These are phyloP conservation scores for Beauveria pseudobassiana DNA, from an alignment of 2,329 filamentous ascomycete genomes.

Conservation along the genomic window DNA sequence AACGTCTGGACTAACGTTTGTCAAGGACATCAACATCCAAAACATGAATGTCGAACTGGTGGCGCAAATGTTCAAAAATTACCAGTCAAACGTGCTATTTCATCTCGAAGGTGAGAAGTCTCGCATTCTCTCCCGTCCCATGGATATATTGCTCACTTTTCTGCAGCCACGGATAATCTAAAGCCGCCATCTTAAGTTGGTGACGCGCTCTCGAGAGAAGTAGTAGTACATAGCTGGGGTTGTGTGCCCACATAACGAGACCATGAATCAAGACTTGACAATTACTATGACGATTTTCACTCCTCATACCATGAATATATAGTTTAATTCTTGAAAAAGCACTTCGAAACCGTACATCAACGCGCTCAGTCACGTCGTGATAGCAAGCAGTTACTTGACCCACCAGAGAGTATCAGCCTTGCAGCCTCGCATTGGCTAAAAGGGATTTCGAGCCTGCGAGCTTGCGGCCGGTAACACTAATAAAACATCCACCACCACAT, in stretches of 20 bases:
- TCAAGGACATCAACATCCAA: constrained; percentile 89
- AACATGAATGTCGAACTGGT: constrained; percentile 99
- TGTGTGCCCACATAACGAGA: neutral
- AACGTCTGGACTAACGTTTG: neutral
- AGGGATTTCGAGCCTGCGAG: constrained; percentile 14
- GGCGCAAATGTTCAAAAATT: constrained; percentile 99
- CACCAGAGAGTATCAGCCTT: constrained; percentile 25
- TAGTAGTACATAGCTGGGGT: neutral
- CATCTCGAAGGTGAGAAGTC: constrained; percentile 75
- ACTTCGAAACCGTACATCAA: neutral
- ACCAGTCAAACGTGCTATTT: constrained; percentile 95
- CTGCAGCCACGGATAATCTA: constrained; percentile 69
- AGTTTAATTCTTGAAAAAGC: neutral
- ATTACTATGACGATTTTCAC: neutral
- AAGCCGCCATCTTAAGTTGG: constrained; percentile 60
- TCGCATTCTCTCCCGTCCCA: neutral
- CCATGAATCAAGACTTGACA: neutral
- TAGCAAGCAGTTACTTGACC: constrained; percentile 10
- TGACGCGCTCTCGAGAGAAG: neutral
- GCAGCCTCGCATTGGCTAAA: constrained; percentile 26
- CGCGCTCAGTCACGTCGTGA: neutral
- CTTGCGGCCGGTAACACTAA: constrained; percentile 15
- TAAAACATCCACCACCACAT: constrained; percentile 14
- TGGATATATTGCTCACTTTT: constrained; percentile 14
- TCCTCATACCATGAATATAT: neutral